Base-by-base conservation (phyloP, 441 rosid genomes). In the Adansonia rubrostipa region DNA sequence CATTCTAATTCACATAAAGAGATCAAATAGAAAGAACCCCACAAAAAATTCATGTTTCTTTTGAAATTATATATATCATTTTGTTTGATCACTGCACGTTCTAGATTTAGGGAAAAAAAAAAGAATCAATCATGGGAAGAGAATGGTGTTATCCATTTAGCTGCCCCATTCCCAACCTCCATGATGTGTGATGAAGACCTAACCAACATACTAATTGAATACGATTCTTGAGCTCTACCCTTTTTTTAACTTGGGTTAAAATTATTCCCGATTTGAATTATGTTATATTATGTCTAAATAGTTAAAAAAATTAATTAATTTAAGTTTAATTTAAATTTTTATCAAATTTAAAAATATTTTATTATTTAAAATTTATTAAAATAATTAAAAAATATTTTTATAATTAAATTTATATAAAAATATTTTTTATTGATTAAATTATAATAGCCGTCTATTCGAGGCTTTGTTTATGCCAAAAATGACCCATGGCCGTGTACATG, bases 391-490 rank as follows among this genome's bases (percentile, higher is more conserved):
- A 40, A 40, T 40, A 40, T 40, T 40, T 40, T 40, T 40, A 40
- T 4, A 40, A 40, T 40, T 40, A 40, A 40, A 40, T 40, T 40
- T 40, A 40, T 4, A 4, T 4, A 40, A 40, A 40, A 40, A 40
- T 40, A 40, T 40, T 40, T 40, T 40, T 40, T 40, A 40, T 40
- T 40, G 0, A 40, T 40, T 40, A 40, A 40, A 40, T 40, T 4
- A 40, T 40, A 40, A 40, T 40, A 40, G 5, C 5, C 6, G 6
- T 40, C 44, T 40, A 40, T 40, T 40, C 6, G 44, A 5, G 6
- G 5, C 64, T 58, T 58, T 10, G 11, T 19, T 28, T 56, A 66
- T 48, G 80, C 61, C 48, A 77, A 70, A 58, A 48, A 58, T 60
- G 75, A 70, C 40, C 22, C 4, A 69, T 47, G 51, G 70, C 44